Base-by-base conservation (phyloP, 495 filamentous ascomycete species). In the Aspergillus coremiiformis region DNA sequence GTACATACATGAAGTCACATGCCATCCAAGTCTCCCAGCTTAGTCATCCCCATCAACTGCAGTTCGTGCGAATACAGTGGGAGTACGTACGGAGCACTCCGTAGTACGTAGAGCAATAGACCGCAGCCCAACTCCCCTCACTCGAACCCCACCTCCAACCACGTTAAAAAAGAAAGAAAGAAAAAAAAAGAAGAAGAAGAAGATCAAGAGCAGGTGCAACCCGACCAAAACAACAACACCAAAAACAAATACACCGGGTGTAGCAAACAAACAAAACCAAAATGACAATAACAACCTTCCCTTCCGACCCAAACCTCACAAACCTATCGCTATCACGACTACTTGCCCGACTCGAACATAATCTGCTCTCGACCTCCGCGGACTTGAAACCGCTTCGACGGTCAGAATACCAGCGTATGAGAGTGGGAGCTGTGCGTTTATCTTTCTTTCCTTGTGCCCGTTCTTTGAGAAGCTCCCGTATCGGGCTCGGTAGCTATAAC, bases 321-420 rank as follows among this genome's bases (percentile, higher is more conserved):
- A 56, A 77, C 14, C 74, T 84, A 17, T 84, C 86, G 56, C 78
- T 92, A 9, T 78, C 73, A 41, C 78, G 86, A n/a, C 78, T 92
- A n/a, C 78, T 94, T 45, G 70, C 74, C 48, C 83, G 88, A 2
- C 73, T 95, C 5, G 83, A 91, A 63, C 75, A 83, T 44, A 86
- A 80, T 52, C 76, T 95, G 43, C 76, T 91, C 26, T 79, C 80
- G 17, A 78, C 85, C 46, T 78, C 81, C 42, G 69, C 81, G 49
- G 80, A 86, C 47, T 72, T 81, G 7, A 76, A 75, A 15, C 71
- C 74, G 20, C 69, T 90, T 29, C 75, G 76, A 26, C 72, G 69
- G 39, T 89, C 81, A 54, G 83, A 83, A 61, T 82, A 79, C 55
- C 86, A 93, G 66, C 78, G 89, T 39, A 78, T 77, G 53, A 83